Evolutionary conservation across 2,329 filamentous ascomycete genomes (phyloP).

Genomic region (Orbilia oligospora): DNA sequence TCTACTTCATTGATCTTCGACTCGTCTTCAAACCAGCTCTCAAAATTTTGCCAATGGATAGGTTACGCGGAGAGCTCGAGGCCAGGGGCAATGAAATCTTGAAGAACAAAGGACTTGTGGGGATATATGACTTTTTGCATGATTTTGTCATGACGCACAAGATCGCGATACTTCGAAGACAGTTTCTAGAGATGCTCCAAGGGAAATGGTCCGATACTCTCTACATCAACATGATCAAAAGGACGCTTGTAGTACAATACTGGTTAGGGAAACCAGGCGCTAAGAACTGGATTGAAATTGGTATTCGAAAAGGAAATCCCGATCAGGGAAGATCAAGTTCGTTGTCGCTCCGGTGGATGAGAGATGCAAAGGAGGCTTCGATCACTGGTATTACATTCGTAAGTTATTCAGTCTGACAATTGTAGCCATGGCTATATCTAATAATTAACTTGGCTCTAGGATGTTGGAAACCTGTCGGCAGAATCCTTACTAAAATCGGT

Average conservation of each 20-base stretch:
- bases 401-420: conserved; percentile 15
- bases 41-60: conserved; percentile 73
- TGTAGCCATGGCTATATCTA: background rate
- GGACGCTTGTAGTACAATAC: conserved; percentile 89
- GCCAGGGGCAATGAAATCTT: conserved; percentile 75
- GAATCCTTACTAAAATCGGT: conserved; percentile 81
- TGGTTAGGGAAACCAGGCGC: conserved; percentile 77
- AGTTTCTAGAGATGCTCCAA: conserved; percentile 79
- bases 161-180: conserved; percentile 83
- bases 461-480: conserved; percentile 78
- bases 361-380: conserved; percentile 81
- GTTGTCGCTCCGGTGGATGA: conserved; percentile 83
- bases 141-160: conserved; percentile 92
- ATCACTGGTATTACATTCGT: conserved; percentile 76
- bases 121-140: conserved; percentile 89
- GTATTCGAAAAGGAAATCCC: conserved; percentile 77
- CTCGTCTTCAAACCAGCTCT: conserved; percentile 83
- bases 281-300: conserved; percentile 93
- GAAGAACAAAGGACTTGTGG: conserved; percentile 77
- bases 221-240: conserved; percentile 82
- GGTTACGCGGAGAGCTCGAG: conserved; percentile 71
- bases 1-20: conserved; percentile 94
- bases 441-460: conserved; percentile 63
- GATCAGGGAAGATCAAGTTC: conserved; percentile 70
- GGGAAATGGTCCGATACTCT: conserved; percentile 84